Evolutionary conservation across 257 asterid genomes (phyloP).

Genomic region (Fraxinus pennsylvanica): DNA sequence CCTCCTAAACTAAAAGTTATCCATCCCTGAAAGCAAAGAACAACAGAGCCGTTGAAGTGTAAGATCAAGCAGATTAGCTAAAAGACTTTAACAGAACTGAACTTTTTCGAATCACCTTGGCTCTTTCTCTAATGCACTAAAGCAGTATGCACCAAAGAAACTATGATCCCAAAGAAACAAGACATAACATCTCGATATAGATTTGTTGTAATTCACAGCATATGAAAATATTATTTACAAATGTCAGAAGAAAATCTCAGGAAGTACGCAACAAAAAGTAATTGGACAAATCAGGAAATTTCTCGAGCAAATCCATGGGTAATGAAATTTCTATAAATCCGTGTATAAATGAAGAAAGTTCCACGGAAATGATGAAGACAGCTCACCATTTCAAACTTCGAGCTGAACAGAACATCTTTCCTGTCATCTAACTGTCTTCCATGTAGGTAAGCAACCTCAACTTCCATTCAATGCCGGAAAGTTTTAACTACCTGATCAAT

Average conservation of each 20-base stretch:
- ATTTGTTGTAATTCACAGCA: neutral
- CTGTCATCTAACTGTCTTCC: neutral
- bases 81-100: neutral
- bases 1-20: neutral
- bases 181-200: neutral
- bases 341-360: neutral
- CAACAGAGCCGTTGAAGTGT: neutral
- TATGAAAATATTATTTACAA: neutral
- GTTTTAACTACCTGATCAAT: slow-evolving; percentile 79
- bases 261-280: neutral
- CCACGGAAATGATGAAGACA: neutral
- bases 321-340: neutral
- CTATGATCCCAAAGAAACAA: neutral
- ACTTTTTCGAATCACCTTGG: neutral
- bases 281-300: neutral
- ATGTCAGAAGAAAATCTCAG: neutral
- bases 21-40: neutral
- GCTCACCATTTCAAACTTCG: neutral
- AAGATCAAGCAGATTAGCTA: neutral
- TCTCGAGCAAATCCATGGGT: neutral
- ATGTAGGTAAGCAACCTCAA: neutral
- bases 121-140: neutral
- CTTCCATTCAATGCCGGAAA: slow-evolving; percentile 53
- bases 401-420: neutral
- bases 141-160: neutral